Evolutionary conservation across 495 filamentous ascomycete species (phyloP), one percentile per base, ranked within the genome.

Genomic region (Chlorociboria aeruginascens): DNA sequence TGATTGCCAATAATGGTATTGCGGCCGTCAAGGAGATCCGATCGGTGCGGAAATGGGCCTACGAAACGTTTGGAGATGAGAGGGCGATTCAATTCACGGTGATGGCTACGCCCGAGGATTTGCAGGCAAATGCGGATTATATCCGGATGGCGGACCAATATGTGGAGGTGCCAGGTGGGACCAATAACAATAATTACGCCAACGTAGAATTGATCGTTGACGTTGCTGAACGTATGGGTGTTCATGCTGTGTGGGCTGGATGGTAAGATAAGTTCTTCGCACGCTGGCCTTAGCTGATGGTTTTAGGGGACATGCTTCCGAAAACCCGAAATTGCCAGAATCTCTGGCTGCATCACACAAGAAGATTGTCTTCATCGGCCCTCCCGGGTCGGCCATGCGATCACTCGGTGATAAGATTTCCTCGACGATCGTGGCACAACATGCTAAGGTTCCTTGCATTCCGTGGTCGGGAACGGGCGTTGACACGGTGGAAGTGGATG

Each of bases 151-250:
- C 92, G 1, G 92, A 99, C 64, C 86, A 95, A 75, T 99, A 99
- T 63, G 92, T 97, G 51, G 92, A 99, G 71, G 88, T 93, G 41
- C 92, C 92, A n/a, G 92, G 92, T 57, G 92, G 92, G 59, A 99
- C 93, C 39, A 99, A 99, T 70, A 99, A 99, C 74, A 96, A 99
- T 79, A 99, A 99, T 69, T 99, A 99, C 64, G 92, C 92, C 63
- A 99, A 99, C 68, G 92, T 99, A 40, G 92, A 99, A 71, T 73
- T 99, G 57, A 97, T 99, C 64, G 92, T 99, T 49, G 92, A 99
- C 72, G 78, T 99, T 62, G 92, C 92, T n/a, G 92, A 99, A 72
- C 86, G 92, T 32, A 96, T 95, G 87, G 78, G 85, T 51, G 92
- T 97, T 38, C 92, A 99, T 57, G 92, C 92, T 49, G 92, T 99